These are phyloP conservation scores for Pichia gijzeniarum DNA, from an alignment of 805 yeast genomes.

Conservation along the genomic window DNA sequence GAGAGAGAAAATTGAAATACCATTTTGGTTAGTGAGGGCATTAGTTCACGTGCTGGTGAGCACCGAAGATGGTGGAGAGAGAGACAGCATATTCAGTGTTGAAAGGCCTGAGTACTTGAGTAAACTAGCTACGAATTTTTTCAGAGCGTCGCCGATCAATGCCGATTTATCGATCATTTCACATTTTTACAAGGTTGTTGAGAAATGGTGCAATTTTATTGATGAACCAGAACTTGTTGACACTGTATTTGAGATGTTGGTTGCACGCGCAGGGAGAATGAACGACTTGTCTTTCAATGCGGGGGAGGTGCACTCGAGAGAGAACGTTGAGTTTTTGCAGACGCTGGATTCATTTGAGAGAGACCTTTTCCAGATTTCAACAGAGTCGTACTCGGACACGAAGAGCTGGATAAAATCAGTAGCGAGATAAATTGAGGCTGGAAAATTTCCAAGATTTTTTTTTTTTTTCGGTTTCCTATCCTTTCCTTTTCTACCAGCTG, in stretches of 20 bases:
- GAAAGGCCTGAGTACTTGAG: constrained; percentile 64
- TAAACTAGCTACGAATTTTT: constrained; percentile 66
- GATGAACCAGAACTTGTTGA: constrained; percentile 56
- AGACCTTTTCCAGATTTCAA: constrained; percentile 45
- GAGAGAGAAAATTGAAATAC: constrained; percentile 67
- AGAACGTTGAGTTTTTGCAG: constrained; percentile 41
- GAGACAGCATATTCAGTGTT: constrained; percentile 48
- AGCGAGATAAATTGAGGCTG: not conserved
- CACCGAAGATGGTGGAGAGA: not conserved
- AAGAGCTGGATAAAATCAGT: constrained; percentile 20
- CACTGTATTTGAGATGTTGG: constrained; percentile 42
- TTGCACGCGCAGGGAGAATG: constrained; percentile 61
- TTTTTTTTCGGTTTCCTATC: no score
- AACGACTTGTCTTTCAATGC: constrained; percentile 54
- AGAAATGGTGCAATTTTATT: constrained; percentile 72
- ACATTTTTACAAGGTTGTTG: constrained; percentile 57
- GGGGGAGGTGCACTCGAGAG: constrained; percentile 28
- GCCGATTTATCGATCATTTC: constrained; percentile 14
- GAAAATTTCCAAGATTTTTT: not conserved
- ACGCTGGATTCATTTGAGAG: constrained; percentile 77
- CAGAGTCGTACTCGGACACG: constrained; percentile 32
- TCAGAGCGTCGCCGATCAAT: constrained; percentile 49
- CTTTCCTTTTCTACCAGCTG: no score
- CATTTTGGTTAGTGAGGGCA: constrained; percentile 71
- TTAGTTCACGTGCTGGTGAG: constrained; percentile 2